Base-by-base conservation (phyloP, 2,329 filamentous ascomycete species). In the Mollisia scopiformis region DNA sequence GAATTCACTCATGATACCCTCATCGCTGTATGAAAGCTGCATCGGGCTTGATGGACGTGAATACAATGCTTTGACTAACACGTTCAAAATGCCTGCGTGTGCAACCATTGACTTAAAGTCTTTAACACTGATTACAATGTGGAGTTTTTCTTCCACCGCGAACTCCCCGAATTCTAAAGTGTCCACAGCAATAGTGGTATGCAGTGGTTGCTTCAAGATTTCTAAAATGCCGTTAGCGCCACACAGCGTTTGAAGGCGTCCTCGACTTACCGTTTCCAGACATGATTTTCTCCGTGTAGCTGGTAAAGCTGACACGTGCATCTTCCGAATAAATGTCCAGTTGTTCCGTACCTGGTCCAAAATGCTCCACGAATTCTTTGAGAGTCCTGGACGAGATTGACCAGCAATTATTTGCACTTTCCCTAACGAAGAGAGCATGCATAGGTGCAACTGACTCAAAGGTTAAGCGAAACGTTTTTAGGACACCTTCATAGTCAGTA, bases 71-170 rank as follows among this genome's bases (percentile, higher is more conserved):
- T 82, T 84, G 14, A 93, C 79, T 49, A 84, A 82, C n/a, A 85
- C 86, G 55, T 86, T 86, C 6, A 88, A 82, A 25, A 87, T 86
- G 25, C 88, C 88, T 10, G 91, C 90, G 74, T 94, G 91, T 33
- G 87, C 84, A 55, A 93, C 86, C 57, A 93, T 91, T 33, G 90
- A 88, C 54, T 90, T 88, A 73, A 93, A 93, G 74, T 94, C 91
- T 70, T 92, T 93, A 71, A 94, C 90, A 68, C 87, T 91, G 71
- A 93, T 90, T 61, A 92, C 85, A 69, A 93, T 90, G 71, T 93
- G 91, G 59, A 93, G 82, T 54, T 89, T 88, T 62, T 91, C 86
- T 71, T 92, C 87, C 30, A 92, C 87, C 23, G 85, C 80, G 62
- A 93, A 91, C 55, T 88, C 84, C 59, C 91, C 87, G 69, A 94